Percentiles rank a stretch among this genome's conserved stretches.
Evolutionary conservation across 495 filamentous ascomycete species (phyloP).

Genomic region (Penicillium psychrofluorescens): DNA sequence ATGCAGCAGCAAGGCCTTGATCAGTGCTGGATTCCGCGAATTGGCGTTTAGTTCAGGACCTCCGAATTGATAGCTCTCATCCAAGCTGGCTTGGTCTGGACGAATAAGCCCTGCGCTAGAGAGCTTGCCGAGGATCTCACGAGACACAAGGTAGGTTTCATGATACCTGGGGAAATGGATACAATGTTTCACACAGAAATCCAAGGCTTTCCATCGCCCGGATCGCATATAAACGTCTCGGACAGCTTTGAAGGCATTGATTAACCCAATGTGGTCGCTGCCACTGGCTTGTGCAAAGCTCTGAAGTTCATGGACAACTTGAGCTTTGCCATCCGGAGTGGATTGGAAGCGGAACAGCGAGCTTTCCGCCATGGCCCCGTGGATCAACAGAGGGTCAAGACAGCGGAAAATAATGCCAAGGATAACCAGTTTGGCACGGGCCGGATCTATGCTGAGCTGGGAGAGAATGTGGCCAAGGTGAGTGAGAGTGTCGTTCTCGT

Average conservation of each 20-base stretch:
- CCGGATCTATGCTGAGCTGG: constrained; percentile 41
- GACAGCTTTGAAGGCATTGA: constrained; percentile 45
- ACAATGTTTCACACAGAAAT: background rate
- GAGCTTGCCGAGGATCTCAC: background rate
- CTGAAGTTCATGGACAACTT: constrained; percentile 12
- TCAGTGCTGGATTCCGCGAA: constrained; percentile 34
- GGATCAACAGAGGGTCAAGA: constrained; percentile 51
- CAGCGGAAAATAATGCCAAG: constrained; percentile 55
- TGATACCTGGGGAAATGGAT: constrained; percentile 7
- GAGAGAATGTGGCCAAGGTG: constrained; percentile 43
- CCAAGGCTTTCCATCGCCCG: too few species aligned
- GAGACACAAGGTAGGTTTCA: background rate
- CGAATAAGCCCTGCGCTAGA: background rate
- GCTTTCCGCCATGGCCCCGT: constrained; percentile 33
- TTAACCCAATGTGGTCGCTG: constrained; percentile 47
- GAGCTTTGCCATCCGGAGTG: constrained; percentile 17
- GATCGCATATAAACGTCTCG: constrained; percentile 14
- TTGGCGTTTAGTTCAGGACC: constrained; percentile 41
- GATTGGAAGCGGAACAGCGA: constrained; percentile 37
- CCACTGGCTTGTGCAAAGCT: constrained; percentile 31
- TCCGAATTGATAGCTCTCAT: constrained; percentile 30
- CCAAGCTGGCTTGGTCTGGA: constrained; percentile 12
- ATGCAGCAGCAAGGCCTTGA: constrained; percentile 43
- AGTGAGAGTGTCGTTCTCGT: constrained; percentile 44
- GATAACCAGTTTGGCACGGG: constrained; percentile 50